Conservation (phyloP, 345 rosid genomes). For the Eucalyptus globulus region DNA sequence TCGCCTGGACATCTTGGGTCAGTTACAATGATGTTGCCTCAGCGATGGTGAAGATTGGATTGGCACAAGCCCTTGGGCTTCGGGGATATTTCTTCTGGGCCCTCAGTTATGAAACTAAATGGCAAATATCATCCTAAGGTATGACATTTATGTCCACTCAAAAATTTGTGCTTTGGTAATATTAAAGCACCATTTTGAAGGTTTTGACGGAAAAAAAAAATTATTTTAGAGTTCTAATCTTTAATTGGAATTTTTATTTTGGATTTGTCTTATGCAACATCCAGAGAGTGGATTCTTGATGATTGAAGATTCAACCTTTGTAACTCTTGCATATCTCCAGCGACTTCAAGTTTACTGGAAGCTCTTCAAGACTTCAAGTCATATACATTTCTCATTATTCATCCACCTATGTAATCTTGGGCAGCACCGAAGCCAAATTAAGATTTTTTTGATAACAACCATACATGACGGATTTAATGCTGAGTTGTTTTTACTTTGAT, state of each 20-base stretch:
- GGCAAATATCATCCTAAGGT: conserved; percentile 39
- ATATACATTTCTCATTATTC: background rate
- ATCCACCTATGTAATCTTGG: background rate
- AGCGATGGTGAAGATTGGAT: conserved; percentile 13
- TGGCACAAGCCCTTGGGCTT: conserved; percentile 34
- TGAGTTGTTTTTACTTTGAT: background rate
- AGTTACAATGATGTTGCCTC: conserved; percentile 26
- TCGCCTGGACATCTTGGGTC: conserved; percentile 15
- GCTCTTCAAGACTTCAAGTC: background rate
- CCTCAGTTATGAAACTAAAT: conserved; percentile 14
- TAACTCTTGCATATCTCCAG: background rate
- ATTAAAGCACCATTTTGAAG: background rate
- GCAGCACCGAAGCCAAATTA: background rate
- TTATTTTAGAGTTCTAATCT: background rate
- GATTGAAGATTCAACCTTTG: background rate
- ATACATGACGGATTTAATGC: background rate
- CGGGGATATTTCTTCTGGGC: conserved; percentile 70
- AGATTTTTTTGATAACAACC: background rate
- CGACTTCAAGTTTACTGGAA: background rate
- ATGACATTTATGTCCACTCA: background rate
- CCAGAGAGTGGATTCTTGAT: conserved; percentile 5
- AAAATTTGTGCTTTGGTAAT: background rate
- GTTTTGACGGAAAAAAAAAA: background rate
- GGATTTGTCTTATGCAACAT: conserved; percentile 1
- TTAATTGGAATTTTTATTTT: background rate